Base-by-base conservation (phyloP, 1,284 basidiomycete genomes). In the Cryptococcus deneoformans region DNA sequence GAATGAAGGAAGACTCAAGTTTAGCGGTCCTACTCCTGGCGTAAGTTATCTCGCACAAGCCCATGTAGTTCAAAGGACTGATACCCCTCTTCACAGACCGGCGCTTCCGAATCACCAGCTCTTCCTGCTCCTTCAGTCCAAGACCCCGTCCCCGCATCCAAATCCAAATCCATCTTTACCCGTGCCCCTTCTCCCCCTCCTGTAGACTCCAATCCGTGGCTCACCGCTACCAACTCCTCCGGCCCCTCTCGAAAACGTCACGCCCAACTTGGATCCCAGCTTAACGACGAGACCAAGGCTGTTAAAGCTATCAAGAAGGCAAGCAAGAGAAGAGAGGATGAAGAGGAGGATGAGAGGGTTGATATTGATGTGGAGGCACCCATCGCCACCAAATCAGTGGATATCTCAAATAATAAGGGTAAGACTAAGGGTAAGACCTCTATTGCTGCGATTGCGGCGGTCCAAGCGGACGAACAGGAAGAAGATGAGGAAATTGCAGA, bases 241-340 rank as follows among this genome's bases (percentile, higher is more conserved):
- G 69, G 71, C 76, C 44, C 77, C 77, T 36, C 84, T 80, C 64
- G 87, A 82, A 86, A 85, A 64, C 88, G 87, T 69, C 86, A 90
- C 64, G 78, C 87, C 6, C 42, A 49, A 5, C 44, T 56, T 10
- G 57, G 54, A 14, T 76, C 84, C 5, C 60, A 88, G 14, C 82
- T 82, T 60, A 89, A 88, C 65, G 70, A 80, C 1, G 75, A 80
- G 35, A 82, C 85, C 40, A 90, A 89, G 72, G 85, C 86, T 1
- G 85, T 85, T 59, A 83, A 85, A 70, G 84, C 84, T 66, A 80
- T 92, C 61, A 84, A 86, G 68, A 92, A 91, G 75, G 62, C 77
- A 8, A 80, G 78, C 6, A 85, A 83, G 29, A 85, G 83, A 59
- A 82, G 20, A 20, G 20, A 20, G 20, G 83, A 81, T 0, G 79